Conservation (phyloP, 2,329 filamentous ascomycete species). For the Elsinoe arachidis region DNA sequence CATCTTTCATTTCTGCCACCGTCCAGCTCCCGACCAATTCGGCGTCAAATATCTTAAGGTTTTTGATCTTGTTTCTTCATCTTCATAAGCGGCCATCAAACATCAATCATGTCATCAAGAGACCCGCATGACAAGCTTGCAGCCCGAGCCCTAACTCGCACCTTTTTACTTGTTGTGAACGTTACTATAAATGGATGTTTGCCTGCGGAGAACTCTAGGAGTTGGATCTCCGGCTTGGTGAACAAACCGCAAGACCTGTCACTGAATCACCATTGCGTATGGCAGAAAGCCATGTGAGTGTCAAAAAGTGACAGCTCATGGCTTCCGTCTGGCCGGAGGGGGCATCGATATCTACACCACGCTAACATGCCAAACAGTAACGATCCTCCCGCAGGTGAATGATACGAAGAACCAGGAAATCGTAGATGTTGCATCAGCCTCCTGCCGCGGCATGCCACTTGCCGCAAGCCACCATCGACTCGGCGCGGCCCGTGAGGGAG, state of each 20-base stretch:
- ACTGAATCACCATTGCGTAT: background rate
- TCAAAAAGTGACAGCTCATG: background rate
- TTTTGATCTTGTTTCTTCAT: background rate
- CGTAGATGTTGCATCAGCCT: background rate
- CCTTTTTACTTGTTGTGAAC: slow-evolving; percentile 2
- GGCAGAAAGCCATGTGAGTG: background rate
- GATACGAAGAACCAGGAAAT: slow-evolving; percentile 4
- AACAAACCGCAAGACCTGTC: background rate
- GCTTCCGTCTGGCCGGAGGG: slow-evolving; percentile 6
- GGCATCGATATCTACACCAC: background rate
- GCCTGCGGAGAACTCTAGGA: background rate
- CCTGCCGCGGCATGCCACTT: background rate
- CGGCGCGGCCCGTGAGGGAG: background rate
- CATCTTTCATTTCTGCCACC: background rate
- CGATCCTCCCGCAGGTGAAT: background rate
- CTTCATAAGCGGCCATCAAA: background rate
- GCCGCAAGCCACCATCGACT: slow-evolving; percentile 2
- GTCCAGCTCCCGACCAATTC: too few species aligned
- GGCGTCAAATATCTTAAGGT: background rate
- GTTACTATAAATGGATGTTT: slow-evolving; percentile 5
- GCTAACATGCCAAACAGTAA: background rate
- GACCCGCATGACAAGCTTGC: slow-evolving; percentile 1
- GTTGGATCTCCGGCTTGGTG: too few species aligned
- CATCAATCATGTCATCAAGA: background rate
- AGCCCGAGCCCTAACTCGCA: slow-evolving; percentile 7